Evolutionary conservation across 257 asterid genomes (phyloP), one percentile per base, ranked within the genome.

Genomic region (Plantago major): DNA sequence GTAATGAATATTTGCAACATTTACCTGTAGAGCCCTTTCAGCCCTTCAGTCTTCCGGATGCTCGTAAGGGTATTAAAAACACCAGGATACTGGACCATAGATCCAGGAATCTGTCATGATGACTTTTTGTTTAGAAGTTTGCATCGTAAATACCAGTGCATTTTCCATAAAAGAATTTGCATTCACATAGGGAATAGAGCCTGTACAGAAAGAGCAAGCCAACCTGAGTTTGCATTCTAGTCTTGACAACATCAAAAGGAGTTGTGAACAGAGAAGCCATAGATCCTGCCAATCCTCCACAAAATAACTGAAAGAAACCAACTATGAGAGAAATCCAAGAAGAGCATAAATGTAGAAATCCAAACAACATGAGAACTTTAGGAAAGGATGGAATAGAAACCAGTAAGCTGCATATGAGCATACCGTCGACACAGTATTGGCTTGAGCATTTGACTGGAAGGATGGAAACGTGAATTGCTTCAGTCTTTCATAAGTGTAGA

Each of bases 271-370:
- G 63, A 43, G 97, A 86, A 73, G 99, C 95, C 56, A 79, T 80
- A 67, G 96, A 89, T 71, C 86, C 99, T 60, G 97, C 93, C 65
- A 89, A 78, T 74, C 97, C 99, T 55, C 99, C 97, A 70, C 94
- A 84, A 49, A 83, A 79, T 70, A 89, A 78, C 99, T 92, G 84
- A 74, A 69, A 68, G 58, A 62, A 58, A 14, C 7, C 55, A 48
- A 42, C 26, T 6, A 56, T 59, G 63, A 63, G 74, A 64, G 40
- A 26, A 37, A 69, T 63, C 48, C 16, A 10, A 44, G 47, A 72
- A 70, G 40, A 33, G 40, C 40, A 33, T 33, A 33, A 33, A 33
- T 33, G 1, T 22, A 22, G 26, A 22, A 33, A 33, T 33, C n/a
- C n/a, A 7, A 33, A 33, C 40, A 33, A 0, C 8, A 7, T 4